Evolutionary conservation across 768 basidiomycete genomes (phyloP).

Genomic region (Russula earlei): DNA sequence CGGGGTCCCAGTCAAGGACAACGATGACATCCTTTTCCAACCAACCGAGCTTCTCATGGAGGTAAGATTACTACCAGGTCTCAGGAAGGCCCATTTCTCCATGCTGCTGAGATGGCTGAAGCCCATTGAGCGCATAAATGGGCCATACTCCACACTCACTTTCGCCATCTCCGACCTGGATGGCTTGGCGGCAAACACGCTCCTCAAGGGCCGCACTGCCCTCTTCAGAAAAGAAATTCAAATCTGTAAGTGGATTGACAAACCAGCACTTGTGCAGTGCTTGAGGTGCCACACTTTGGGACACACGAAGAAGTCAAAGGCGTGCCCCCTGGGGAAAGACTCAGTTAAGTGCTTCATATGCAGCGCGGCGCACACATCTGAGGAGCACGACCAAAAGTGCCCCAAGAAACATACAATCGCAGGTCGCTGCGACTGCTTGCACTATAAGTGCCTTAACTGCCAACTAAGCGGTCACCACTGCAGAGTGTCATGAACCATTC

Average conservation of each 20-base stretch:
- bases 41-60: neutral
- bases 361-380: fast-evolving
- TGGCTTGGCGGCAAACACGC: neutral
- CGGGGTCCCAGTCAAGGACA: neutral
- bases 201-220: fast-evolving
- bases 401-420: neutral
- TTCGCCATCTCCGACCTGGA: neutral
- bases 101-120: neutral
- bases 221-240: neutral
- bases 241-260: neutral
- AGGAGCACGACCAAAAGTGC: neutral
- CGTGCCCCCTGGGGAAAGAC: neutral
- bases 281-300: neutral
- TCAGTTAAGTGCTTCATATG: neutral
- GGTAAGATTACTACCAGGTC: neutral
- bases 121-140: fast-evolving
- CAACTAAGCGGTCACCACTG: fast-evolving
- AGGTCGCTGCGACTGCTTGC: neutral
- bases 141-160: neutral
- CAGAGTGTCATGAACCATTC: no score
- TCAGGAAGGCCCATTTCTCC: neutral
- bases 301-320: neutral
- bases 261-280: neutral
- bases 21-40: fast-evolving
- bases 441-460: neutral